Evolutionary conservation across 306 rosid species (phyloP), one percentile per base, ranked within the genome.

Genomic region (Vigna hirtella): DNA sequence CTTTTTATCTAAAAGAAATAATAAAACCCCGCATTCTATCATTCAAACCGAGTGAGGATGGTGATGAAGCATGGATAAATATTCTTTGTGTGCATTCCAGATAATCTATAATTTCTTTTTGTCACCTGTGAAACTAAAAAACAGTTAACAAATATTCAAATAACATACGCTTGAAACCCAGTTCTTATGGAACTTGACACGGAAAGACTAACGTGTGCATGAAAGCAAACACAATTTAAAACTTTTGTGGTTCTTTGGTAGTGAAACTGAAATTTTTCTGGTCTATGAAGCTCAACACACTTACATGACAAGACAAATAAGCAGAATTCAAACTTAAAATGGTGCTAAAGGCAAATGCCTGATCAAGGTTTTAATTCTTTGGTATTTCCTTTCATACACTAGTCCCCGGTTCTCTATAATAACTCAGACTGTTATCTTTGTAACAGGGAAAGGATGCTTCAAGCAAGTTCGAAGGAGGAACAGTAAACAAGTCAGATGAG

Each of bases 361-460:
- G 6, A 49, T 68, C 43, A 40, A 26, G 34, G 47, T 36, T 75
- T 72, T 38, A 51, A 34, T n/a, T 66, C 17, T 66, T n/a, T 26
- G 67, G n/a, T 32, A 22, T 50, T 66, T 51, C 34, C 51, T 75
- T 71, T 22, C 59, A 43, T 47, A 57, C 22, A 63, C 16, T 32
- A n/a, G 42, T 65, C 52, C 42, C 45, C 61, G 13, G 40, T 66
- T 49, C 30, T 63, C 45, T 52, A 24, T 14, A 82, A 18, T 80
- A 68, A 77, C 63, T 68, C 28, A 72, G 42, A 55, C 65, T 53
- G 59, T 49, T 63, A 48, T 66, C 30, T 73, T 62, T 70, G 72
- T 56, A 53, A 76, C 76, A 72, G 87, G 86, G 86, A 77, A 66
- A 52, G 82, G 66, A 81, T 74, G 68, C 81, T 56, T 66, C 77